These are phyloP conservation scores for Fusarium mangiferae DNA, from an alignment of 2,329 filamentous ascomycete species.

Conservation along the genomic window DNA sequence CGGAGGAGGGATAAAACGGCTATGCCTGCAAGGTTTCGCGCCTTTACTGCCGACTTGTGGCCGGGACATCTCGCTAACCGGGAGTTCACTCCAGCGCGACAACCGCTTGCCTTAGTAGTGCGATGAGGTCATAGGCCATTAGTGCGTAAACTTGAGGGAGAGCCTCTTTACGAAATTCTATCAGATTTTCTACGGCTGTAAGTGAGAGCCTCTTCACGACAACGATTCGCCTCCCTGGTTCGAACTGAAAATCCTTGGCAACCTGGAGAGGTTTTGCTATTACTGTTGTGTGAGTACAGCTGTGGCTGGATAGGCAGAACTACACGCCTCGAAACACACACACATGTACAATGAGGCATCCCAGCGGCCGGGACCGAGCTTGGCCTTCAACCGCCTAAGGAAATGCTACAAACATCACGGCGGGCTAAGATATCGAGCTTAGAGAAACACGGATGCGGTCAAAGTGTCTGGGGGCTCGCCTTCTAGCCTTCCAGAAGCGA, in stretches of 20 bases:
- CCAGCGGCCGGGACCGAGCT: conserved; percentile 3
- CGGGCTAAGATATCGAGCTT: not conserved
- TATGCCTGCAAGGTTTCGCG: conserved; percentile 32
- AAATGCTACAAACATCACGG: not conserved
- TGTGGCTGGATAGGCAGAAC: not conserved
- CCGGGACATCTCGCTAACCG: conserved; percentile 30
- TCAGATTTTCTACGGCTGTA: conserved; percentile 7
- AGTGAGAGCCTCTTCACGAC: not conserved
- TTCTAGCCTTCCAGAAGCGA: conserved; percentile 34
- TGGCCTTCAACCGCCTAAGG: not conserved
- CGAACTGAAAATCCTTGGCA: not conserved
- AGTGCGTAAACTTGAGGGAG: not conserved
- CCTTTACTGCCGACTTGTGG: conserved; percentile 38
- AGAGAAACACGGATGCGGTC: not conserved
- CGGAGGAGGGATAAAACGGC: conserved; percentile 31
- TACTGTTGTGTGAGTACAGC: not conserved
- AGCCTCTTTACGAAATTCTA: conserved; percentile 3
- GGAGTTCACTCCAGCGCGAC: conserved; percentile 26
- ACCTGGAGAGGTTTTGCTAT: not conserved
- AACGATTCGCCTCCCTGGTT: not conserved
- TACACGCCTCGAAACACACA: not conserved
- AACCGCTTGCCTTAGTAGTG: conserved; percentile 24
- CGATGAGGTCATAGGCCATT: conserved; percentile 43
- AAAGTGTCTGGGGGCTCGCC: not conserved
- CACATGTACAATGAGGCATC: not conserved